Evolutionary conservation across 2,329 filamentous ascomycete species (phyloP), one percentile per base, ranked within the genome.

Genomic region (Hymenoscyphus repandus): DNA sequence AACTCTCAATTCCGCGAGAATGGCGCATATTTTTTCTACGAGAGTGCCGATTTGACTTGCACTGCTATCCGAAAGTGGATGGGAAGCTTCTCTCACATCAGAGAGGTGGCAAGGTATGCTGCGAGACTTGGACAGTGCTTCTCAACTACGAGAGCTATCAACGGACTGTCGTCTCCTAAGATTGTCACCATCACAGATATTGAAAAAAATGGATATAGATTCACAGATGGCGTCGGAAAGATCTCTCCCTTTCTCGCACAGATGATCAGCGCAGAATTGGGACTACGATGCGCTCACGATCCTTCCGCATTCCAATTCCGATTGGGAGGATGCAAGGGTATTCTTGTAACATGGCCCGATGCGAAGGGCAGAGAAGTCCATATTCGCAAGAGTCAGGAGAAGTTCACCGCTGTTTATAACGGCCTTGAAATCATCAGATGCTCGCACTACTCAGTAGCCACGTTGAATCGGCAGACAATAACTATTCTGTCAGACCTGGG

Each of bases 1-100:
- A 97, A 93, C 67, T 96, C 93, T 0, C 93, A 99, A 62, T 88
- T 99, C 53, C 82, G 92, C 46, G 91, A 97, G 64, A 84, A 92
- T 59, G 88, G 91, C 0, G 91, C 89, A 0, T 97, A 93, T 64
- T 96, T 99, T 69, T 97, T 97, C 66, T 86, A 88, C 4, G 79
- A 87, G 0, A 82, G 81, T 0, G 72, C 79, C 0, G 73, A 80
- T 49, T 64, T 88, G 6, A 85, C 81, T 1, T 89, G 89, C 47
- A 78, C 86, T 15, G 76, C 85, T 45, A 96, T 99, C 51, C 85
- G 92, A 4, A 68, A 74, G 31, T 91, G 87, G 81, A 95, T 97
- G 86, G 93, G 93, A 0, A 72, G 86, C 12, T 95, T 99, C 61
- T 76, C 75, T 12, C 80, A 90, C 55, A 96, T 96, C 67, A 81